Conservation (phyloP, 345 rosid genomes). For the Citrus australasica region DNA sequence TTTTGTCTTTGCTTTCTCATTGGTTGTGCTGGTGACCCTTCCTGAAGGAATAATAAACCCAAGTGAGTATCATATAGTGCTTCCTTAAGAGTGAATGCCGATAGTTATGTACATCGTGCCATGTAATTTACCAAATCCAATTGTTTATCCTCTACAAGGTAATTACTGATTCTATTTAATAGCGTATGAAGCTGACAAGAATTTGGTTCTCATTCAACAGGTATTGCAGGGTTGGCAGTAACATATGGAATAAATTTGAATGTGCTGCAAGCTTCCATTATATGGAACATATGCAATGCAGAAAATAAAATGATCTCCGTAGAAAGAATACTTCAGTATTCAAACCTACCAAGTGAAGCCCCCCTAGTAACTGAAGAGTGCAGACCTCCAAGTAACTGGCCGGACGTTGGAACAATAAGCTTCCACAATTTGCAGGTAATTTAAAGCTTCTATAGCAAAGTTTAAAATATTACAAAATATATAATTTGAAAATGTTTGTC, state of each 20-base stretch:
- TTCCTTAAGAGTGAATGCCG: neutral
- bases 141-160: neutral
- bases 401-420: conserved; percentile 70
- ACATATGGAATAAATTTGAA: conserved; percentile 89
- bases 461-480: neutral
- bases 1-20: conserved; percentile 84
- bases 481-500: neutral
- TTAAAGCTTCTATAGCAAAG: neutral
- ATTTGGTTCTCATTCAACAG: conserved; percentile 31
- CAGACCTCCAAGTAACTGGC: conserved; percentile 77
- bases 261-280: conserved; percentile 76
- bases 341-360: conserved; percentile 72
- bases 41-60: conserved; percentile 95
- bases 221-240: conserved; percentile 90
- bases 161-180: neutral
- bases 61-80: conserved; percentile 47
- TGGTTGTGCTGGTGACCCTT: conserved; percentile 78
- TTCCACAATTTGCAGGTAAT: conserved; percentile 72
- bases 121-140: neutral
- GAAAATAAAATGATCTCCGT: conserved; percentile 92
- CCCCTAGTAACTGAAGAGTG: conserved; percentile 56
- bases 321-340: conserved; percentile 86
- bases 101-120: neutral
- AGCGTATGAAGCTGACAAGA: neutral
- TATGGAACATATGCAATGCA: conserved; percentile 90